These are phyloP conservation scores for Podaxis pistillaris DNA, from an alignment of 768 basidiomycete genomes.

Conservation along the genomic window DNA sequence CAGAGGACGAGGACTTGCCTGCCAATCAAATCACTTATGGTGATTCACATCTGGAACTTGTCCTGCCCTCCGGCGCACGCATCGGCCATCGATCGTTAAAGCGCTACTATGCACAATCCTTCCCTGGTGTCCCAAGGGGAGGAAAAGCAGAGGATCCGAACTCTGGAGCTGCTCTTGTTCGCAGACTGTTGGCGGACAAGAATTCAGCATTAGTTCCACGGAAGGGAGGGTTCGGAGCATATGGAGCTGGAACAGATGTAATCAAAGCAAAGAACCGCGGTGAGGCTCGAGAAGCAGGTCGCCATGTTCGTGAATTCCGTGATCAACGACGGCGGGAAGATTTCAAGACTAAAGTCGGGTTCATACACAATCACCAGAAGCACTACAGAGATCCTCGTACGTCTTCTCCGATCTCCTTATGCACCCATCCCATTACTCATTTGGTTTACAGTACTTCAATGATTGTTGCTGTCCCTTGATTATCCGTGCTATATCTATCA, in stretches of 20 bases:
- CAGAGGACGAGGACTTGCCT: constrained; percentile 36
- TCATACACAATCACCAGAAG: constrained; percentile 83
- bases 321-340: constrained; percentile 78
- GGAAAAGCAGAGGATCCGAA: constrained; percentile 58
- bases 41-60: constrained; percentile 81
- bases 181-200: constrained; percentile 75
- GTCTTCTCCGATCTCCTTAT: constrained; percentile 26
- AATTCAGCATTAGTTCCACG: constrained; percentile 82
- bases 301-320: constrained; percentile 80
- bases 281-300: constrained; percentile 89
- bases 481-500: background rate
- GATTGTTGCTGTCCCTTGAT: background rate
- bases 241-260: constrained; percentile 76
- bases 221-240: constrained; percentile 85
- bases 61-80: constrained; percentile 88
- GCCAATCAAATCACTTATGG: constrained; percentile 69
- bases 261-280: constrained; percentile 93
- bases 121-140: constrained; percentile 42
- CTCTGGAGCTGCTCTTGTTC: constrained; percentile 75
- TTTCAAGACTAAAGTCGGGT: constrained; percentile 82
- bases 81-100: constrained; percentile 90
- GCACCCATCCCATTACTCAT: background rate
- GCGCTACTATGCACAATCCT: constrained; percentile 84
- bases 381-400: constrained; percentile 77
- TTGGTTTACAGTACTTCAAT: constrained; percentile 30